These are phyloP conservation scores for Acacia acuminata DNA, from an alignment of 306 rosid genomes.

Conservation along the genomic window DNA sequence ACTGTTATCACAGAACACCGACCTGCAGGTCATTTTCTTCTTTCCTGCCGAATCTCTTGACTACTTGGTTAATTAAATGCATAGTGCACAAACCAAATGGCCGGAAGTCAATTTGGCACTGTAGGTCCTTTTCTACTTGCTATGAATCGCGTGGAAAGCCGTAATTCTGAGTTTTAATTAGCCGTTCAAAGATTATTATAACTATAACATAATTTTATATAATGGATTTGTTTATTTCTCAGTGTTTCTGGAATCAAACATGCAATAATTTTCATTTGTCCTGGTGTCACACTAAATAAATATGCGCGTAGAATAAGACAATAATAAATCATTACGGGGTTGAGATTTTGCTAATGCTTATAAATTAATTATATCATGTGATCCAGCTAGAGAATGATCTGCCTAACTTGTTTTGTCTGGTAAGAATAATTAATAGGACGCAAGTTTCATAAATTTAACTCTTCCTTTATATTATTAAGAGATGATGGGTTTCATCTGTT, in stretches of 20 bases:
- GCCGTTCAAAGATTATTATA: too few species aligned
- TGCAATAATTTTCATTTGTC: not conserved
- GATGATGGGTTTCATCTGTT: not conserved
- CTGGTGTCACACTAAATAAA: too few species aligned
- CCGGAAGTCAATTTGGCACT: too few species aligned
- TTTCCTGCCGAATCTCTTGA: too few species aligned
- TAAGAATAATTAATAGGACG: not conserved
- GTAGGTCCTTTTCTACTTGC: not conserved
- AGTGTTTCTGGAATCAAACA: not conserved
- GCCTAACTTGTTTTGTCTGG: not conserved
- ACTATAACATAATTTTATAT: too few species aligned
- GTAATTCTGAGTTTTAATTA: too few species aligned
- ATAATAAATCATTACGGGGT: not conserved
- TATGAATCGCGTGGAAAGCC: not conserved
- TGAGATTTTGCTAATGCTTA: not conserved
- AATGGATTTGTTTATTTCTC: too few species aligned
- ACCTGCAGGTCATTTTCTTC: not conserved
- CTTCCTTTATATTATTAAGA: not conserved
- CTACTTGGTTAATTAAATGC: too few species aligned
- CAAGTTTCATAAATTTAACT: not conserved
- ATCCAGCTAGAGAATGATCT: not conserved
- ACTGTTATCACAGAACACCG: not conserved
- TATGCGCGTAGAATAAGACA: not conserved
- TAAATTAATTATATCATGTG: not conserved
- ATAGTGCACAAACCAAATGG: too few species aligned